These are phyloP conservation scores for Tetrahymena borealis DNA, from an alignment of 73 alveolate species.

Conservation along the genomic window DNA sequence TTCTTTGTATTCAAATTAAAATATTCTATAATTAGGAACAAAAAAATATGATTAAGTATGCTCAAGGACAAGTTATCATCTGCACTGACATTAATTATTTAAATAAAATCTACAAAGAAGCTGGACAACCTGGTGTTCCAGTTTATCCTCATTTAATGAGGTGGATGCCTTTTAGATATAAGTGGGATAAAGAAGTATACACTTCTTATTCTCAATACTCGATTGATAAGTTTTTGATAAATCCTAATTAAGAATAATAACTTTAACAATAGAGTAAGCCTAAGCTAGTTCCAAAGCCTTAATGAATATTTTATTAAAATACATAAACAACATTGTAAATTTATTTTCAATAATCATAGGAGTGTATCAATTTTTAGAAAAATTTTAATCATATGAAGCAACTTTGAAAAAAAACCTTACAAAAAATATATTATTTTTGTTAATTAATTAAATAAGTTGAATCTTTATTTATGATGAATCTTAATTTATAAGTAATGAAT, in stretches of 20 bases:
- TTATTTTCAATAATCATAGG: neutral
- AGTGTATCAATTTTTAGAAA: too few species aligned
- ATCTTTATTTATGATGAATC: too few species aligned
- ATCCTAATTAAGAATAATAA: neutral
- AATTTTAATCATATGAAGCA: too few species aligned
- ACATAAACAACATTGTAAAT: neutral
- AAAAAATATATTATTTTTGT: too few species aligned
- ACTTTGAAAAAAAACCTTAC: too few species aligned
- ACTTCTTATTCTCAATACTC: neutral
- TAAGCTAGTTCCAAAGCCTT: neutral
- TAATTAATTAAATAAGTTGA: too few species aligned
- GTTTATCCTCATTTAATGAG: constrained; percentile 74
- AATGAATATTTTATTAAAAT: neutral
- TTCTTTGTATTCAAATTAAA: too few species aligned
- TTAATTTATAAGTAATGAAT: too few species aligned
- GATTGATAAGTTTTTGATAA: neutral
- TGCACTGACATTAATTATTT: constrained; percentile 76
- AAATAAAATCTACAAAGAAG: constrained; percentile 62
- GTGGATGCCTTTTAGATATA: constrained; percentile 79
- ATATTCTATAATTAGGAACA: constrained; percentile 68
- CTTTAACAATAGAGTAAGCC: neutral
- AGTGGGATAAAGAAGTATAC: neutral
- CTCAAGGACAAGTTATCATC: constrained; percentile 74
- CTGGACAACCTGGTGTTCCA: constrained; percentile 93
- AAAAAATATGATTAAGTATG: constrained; percentile 75